Evolutionary conservation across 2,329 filamentous ascomycete species (phyloP).

Genomic region (Exutisphaerella laricina): DNA sequence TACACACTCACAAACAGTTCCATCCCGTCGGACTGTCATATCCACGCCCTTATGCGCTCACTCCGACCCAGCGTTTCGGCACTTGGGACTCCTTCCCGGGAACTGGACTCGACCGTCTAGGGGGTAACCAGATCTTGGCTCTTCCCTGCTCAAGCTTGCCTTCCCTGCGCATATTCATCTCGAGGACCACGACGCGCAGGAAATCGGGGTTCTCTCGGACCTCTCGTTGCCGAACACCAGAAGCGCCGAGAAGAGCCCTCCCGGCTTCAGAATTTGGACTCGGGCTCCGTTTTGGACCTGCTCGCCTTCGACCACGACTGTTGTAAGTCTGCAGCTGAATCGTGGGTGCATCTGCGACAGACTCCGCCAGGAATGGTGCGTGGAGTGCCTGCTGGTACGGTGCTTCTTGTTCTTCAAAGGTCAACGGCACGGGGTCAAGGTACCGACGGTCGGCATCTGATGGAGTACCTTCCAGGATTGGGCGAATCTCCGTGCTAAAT

Average conservation of each 20-base stretch:
- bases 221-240: slow-evolving; percentile 52
- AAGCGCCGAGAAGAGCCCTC: slow-evolving; percentile 33
- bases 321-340: slow-evolving; percentile 61
- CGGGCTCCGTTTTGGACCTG: slow-evolving; percentile 32
- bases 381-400: slow-evolving; percentile 35
- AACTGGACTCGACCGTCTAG: slow-evolving; percentile 39
- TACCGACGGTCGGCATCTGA: slow-evolving; percentile 55
- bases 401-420: slow-evolving; percentile 35
- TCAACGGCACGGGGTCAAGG: slow-evolving; percentile 50
- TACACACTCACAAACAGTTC: slow-evolving; percentile 11
- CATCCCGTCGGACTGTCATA: slow-evolving; percentile 2
- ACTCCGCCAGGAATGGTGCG: slow-evolving; percentile 29
- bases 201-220: slow-evolving; percentile 60
- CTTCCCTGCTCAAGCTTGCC: slow-evolving; percentile 57
- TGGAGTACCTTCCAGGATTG: slow-evolving; percentile 48
- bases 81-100: slow-evolving; percentile 18
- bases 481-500: slow-evolving; percentile 57
- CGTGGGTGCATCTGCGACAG: slow-evolving; percentile 44
- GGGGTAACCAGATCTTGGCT: slow-evolving; percentile 57
- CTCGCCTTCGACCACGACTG: slow-evolving; percentile 22
- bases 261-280: slow-evolving; percentile 42
- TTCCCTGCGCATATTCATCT: slow-evolving; percentile 62
- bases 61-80: slow-evolving; percentile 29
- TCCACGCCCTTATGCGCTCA: slow-evolving; percentile 24
- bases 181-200: slow-evolving; percentile 57